These are phyloP conservation scores for Orbilia blumenaviensis DNA, from an alignment of 2,329 filamentous ascomycete genomes.

Conservation along the genomic window DNA sequence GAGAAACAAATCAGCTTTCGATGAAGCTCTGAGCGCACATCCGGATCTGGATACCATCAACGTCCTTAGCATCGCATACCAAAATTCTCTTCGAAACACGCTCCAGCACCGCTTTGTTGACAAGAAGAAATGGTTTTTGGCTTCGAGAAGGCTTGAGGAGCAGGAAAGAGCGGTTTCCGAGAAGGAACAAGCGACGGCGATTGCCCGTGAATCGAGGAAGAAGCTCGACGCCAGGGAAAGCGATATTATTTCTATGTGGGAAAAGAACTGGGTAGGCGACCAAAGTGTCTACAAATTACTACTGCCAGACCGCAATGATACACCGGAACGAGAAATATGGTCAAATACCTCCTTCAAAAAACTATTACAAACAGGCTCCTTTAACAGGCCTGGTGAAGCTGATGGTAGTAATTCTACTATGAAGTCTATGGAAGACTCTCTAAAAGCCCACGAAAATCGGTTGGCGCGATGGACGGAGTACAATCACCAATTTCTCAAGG, in stretches of 20 bases:
- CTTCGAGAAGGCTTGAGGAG: slow-evolving; percentile 41
- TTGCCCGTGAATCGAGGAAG: slow-evolving; percentile 37
- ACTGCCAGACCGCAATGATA: slow-evolving; percentile 52
- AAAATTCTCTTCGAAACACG: slow-evolving; percentile 37
- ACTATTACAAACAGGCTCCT: slow-evolving; percentile 55
- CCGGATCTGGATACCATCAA: slow-evolving; percentile 52
- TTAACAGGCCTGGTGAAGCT: slow-evolving; percentile 19
- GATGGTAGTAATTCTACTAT: slow-evolving; percentile 35
- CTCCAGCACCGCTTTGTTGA: slow-evolving; percentile 50
- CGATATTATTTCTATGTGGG: slow-evolving; percentile 56
- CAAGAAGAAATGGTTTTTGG: slow-evolving; percentile 52
- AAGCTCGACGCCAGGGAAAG: slow-evolving; percentile 46
- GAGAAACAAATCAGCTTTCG: slow-evolving; percentile 53
- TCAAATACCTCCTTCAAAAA: slow-evolving; percentile 56
- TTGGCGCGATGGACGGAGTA: slow-evolving; percentile 36
- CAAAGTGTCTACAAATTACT: slow-evolving; percentile 56
- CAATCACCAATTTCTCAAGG: slow-evolving; percentile 35
- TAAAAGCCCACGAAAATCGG: slow-evolving; percentile 36
- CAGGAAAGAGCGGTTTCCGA: slow-evolving; percentile 18
- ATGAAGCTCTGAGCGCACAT: slow-evolving; percentile 52
- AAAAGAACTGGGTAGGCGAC: slow-evolving; percentile 58
- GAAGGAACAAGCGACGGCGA: slow-evolving; percentile 25
- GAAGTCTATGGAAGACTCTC: slow-evolving; percentile 54
- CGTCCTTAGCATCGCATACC: slow-evolving; percentile 46
- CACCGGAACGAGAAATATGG: slow-evolving; percentile 55